Base-by-base conservation (phyloP, 495 filamentous ascomycete genomes). In the Lepraria neglecta region DNA sequence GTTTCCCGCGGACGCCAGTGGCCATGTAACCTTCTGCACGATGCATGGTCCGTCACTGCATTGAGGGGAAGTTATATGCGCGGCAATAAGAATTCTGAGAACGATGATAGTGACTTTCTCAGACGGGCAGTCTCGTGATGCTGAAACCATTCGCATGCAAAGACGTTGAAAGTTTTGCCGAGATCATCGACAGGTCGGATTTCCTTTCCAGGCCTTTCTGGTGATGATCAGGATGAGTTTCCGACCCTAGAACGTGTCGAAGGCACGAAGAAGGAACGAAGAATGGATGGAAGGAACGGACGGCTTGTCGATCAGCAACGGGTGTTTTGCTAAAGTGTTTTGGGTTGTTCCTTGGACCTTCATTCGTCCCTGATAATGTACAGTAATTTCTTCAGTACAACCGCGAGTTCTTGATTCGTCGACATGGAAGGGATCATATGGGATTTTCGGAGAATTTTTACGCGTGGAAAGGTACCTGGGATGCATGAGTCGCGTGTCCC, bases 21-120 rank as follows among this genome's bases (percentile, higher is more conserved):
- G 58, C 58, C 58, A 51, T 40, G 40, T 40, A 50, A 50, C 45
- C 48, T 59, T 50, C 58, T 59, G 58, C 58, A 59, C 19, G 58
- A 42, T 42, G 58, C 45, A 28, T 30, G 57, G 33, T 59, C 45
- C 19, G 38, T 31, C n/a, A 27, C 30, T 28, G 31, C 56, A 46
- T 44, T 27, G 31, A 54, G 50, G 59, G 12, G 59, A 54, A 31
- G 38, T 46, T 55, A 55, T 53, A 61, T 31, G 48, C 59, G 59
- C 59, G 30, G 50, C 59, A 61, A 61, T 61, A 42, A 19, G 6
- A 59, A 44, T 35, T 15, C 21, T 15, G 12, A 7, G 2, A 45
- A 27, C 0, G 17, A 12, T 33, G 46, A n/a, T 42, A 15, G 46
- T 24, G 19, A 52, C n/a, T n/a, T 28, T 40, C n/a, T 14, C 27